Evolutionary conservation across 495 filamentous ascomycete species (phyloP), one percentile per base, ranked within the genome.

Genomic region (Penicillium lividum): DNA sequence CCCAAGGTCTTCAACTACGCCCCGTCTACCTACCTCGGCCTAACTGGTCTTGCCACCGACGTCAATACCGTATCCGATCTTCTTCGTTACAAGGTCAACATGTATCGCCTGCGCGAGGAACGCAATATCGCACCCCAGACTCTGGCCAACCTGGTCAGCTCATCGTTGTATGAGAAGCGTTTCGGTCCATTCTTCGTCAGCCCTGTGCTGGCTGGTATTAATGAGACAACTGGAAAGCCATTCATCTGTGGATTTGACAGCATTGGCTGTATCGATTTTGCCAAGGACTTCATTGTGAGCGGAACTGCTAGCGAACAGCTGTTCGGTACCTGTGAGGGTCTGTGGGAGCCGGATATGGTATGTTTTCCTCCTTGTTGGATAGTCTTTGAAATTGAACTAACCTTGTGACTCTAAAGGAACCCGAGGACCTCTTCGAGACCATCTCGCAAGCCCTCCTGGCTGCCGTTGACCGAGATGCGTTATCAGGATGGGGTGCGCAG

Each of bases 211-310:
- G 94, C 93, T 47, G 94, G 94, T 53, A 85, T 98, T 69, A 93
- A 98, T 63, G 88, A 88, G 68, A 96, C 91, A 73, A 91, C 87
- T 46, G 90, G 90, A 65, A 84, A 91, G 79, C 94, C 94, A 22
- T 98, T 98, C 74, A 96, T 98, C 71, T 98, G 95, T 76, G 94
- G 95, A 28, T 98, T 98, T 76, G 94, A 98, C 80, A 94, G 90
- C 75, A 98, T 98, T 74, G 94, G 94, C 68, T 98, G 94, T 80
- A 98, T 98, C 73, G 93, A 98, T 74, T 97, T 96, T 69, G 94
- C 94, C 54, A 96, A 97, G 81, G 94, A 98, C 76, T 98, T 98
- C 76, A 98, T 98, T 74, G 95, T 98, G 57, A 90, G 86, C 67
- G 94, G 94, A 58, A 98, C 94, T 16, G 94, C 94, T 28, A 91